These are phyloP conservation scores for Penicillium expansum DNA, from an alignment of 2,329 filamentous ascomycete genomes.

Conservation along the genomic window DNA sequence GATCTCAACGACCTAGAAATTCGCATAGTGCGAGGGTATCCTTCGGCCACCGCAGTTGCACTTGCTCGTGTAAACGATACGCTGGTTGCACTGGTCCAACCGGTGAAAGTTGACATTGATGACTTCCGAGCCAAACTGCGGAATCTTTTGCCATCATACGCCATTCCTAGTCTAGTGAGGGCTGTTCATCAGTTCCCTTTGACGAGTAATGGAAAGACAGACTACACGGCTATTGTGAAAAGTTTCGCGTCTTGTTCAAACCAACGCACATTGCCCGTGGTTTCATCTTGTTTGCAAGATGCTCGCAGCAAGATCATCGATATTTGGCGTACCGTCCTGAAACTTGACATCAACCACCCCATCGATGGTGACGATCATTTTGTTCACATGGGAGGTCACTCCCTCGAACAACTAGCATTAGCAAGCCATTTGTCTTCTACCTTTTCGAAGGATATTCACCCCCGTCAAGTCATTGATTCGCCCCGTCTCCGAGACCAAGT, in stretches of 20 bases:
- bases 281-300: not conserved
- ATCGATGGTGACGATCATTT: not conserved
- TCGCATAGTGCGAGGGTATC: not conserved
- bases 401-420: not conserved
- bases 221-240: not conserved
- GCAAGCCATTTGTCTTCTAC: not conserved
- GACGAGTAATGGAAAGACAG: not conserved
- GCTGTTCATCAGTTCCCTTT: not conserved
- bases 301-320: not conserved
- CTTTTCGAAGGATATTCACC: not conserved
- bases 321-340: not conserved
- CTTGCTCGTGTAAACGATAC: not conserved
- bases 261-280: not conserved
- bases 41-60: not conserved
- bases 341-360: not conserved
- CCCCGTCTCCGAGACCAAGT: not conserved
- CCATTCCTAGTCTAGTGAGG: not conserved
- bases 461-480: not conserved
- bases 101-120: not conserved
- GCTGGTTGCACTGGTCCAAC: not conserved
- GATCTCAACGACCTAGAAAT: not conserved
- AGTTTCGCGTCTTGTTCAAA: not conserved
- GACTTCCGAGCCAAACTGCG: not conserved
- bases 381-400: not conserved
- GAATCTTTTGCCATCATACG: not conserved